These are phyloP conservation scores for Malassezia psittaci DNA, from an alignment of 1,284 basidiomycete genomes.

Conservation along the genomic window DNA sequence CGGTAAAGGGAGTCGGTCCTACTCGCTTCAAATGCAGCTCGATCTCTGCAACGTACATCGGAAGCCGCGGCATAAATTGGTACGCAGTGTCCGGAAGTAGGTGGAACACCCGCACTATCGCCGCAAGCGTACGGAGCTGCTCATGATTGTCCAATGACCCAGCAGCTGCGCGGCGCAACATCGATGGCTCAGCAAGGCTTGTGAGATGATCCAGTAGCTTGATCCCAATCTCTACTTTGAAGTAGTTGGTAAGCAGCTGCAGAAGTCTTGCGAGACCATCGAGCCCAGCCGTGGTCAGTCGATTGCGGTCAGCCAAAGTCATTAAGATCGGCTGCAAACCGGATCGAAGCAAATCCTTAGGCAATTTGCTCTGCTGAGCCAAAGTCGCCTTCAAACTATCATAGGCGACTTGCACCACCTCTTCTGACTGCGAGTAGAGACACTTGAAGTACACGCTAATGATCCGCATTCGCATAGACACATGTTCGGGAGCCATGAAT, in stretches of 20 bases:
- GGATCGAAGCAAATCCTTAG: slow-evolving; percentile 88
- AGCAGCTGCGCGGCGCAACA: slow-evolving; percentile 33
- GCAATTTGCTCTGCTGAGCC: slow-evolving; percentile 74
- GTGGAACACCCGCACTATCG: slow-evolving; percentile 92
- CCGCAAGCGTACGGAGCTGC: slow-evolving; percentile 81
- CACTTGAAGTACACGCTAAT: slow-evolving; percentile 98
- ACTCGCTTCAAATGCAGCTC: slow-evolving; percentile 85
- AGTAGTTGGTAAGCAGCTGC: slow-evolving; percentile 92
- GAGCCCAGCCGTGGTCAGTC: slow-evolving; percentile 83
- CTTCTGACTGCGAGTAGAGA: slow-evolving; percentile 80
- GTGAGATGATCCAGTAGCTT: slow-evolving; percentile 78
- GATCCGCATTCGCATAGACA: slow-evolving; percentile 59
- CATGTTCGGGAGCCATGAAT: slow-evolving; percentile 53
- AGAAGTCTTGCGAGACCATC: slow-evolving; percentile 87
- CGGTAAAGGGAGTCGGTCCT: slow-evolving; percentile 80
- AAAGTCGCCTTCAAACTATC: slow-evolving; percentile 83
- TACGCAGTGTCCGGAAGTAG: slow-evolving; percentile 76
- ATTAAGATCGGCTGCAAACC: slow-evolving; percentile 92
- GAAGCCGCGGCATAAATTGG: slow-evolving; percentile 77
- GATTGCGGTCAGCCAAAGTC: slow-evolving; percentile 93
- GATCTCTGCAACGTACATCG: slow-evolving; percentile 80
- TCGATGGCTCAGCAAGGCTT: slow-evolving; percentile 33
- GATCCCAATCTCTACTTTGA: slow-evolving; percentile 98
- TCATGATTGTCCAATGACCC: slow-evolving; percentile 62
- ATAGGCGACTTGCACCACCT: slow-evolving; percentile 92